Evolutionary conservation across 768 basidiomycete genomes (phyloP).

Genomic region (Kwoniella heveanensis): DNA sequence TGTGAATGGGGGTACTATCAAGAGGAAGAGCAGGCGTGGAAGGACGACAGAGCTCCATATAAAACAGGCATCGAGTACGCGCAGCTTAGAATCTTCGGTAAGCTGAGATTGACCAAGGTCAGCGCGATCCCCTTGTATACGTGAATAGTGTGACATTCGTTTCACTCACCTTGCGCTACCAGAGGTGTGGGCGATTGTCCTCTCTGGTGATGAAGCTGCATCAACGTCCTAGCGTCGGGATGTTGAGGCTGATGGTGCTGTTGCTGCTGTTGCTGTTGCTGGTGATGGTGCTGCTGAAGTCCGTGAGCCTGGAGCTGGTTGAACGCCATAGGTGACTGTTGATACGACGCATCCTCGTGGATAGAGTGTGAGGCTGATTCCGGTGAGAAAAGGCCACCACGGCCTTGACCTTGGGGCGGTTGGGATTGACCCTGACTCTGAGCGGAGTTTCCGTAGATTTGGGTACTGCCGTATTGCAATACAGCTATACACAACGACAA

Average conservation of each 20-base stretch:
- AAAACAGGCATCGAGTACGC: too few species aligned
- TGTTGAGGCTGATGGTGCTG: constrained; percentile 12
- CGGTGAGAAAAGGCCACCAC: constrained; percentile 21
- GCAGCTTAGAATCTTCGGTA: too few species aligned
- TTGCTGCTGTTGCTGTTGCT: not conserved
- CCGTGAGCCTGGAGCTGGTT: constrained; percentile 9
- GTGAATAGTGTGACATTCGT: not conserved
- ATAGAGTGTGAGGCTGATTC: constrained; percentile 12
- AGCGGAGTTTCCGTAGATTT: constrained; percentile 15
- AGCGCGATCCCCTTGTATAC: too few species aligned
- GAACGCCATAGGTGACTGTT: constrained; percentile 2
- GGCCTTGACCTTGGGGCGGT: constrained; percentile 9
- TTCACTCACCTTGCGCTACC: constrained; percentile 20
- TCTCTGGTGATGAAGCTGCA: constrained; percentile 19
- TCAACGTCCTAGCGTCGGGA: constrained; percentile 21
- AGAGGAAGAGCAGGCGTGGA: too few species aligned
- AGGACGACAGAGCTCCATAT: too few species aligned
- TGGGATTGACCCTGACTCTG: constrained; percentile 19
- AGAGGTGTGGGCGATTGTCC: constrained; percentile 21
- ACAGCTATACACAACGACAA: constrained; percentile 6
- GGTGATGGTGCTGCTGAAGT: not conserved
- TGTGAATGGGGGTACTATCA: too few species aligned
- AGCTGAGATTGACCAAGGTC: too few species aligned
- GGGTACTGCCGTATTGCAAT: constrained; percentile 14
- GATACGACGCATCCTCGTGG: constrained; percentile 8